Evolutionary conservation across 495 filamentous ascomycete species (phyloP).

Genomic region (Penicillium daleae): DNA sequence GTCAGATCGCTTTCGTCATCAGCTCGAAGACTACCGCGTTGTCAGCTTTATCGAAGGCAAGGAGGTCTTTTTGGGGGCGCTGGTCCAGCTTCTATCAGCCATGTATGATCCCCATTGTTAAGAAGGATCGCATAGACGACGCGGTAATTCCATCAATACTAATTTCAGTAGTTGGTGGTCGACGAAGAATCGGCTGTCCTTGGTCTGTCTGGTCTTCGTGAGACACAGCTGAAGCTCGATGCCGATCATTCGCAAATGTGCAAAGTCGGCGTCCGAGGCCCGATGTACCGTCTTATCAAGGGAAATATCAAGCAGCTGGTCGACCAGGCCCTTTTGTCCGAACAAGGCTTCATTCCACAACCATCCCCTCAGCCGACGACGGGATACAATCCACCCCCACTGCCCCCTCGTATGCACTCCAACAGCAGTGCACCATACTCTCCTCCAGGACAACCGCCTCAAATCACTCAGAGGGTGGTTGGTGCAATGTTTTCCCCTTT

Average conservation of each 20-base stretch:
- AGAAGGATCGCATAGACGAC: neutral
- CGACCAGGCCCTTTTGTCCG: conserved; percentile 38
- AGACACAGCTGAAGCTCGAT: conserved; percentile 46
- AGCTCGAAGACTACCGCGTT: conserved; percentile 45
- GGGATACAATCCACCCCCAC: conserved; percentile 26
- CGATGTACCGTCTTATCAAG: conserved; percentile 45
- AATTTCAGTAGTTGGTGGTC: conserved; percentile 39
- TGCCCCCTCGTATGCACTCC: conserved; percentile 39
- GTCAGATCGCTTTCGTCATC: conserved; percentile 40
- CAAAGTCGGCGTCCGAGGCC: conserved; percentile 37
- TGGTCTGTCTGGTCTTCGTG: conserved; percentile 41
- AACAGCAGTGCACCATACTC: conserved; percentile 41
- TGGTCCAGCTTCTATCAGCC: conserved; percentile 38
- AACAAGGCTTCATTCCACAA: conserved; percentile 42
- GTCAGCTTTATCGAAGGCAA: conserved; percentile 50
- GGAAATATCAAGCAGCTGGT: conserved; percentile 46
- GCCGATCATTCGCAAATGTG: conserved; percentile 48
- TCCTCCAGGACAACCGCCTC: conserved; percentile 22
- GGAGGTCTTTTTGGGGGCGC: conserved; percentile 39
- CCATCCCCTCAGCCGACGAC: conserved; percentile 17
- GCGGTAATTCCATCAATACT: conserved; percentile 6
- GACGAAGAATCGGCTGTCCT: conserved; percentile 46
- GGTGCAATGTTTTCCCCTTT: conserved; percentile 27
- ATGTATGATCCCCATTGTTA: conserved; percentile 21
- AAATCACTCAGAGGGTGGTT: conserved; percentile 16